Evolutionary conservation across 148 eudicot genomes (phyloP), one percentile per base, ranked within the genome.

Genomic region (Silene conica): DNA sequence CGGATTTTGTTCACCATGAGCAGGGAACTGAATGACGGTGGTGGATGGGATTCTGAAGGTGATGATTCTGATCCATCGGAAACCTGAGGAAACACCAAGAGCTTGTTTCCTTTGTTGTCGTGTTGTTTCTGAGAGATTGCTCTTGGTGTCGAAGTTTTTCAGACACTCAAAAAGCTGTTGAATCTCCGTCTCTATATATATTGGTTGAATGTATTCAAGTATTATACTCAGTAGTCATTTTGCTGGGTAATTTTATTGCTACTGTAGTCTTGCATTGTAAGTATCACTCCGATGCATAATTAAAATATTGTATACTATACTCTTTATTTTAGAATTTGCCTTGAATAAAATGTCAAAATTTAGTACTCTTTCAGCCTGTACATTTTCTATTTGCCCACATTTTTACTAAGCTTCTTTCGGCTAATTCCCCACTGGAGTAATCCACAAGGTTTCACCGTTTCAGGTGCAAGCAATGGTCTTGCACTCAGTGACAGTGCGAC

Each of bases 1-100:
- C 56, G 28, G 2, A 14, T 10, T 11, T 14, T 26, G 72, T 63
- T 54, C 73, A 48, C 21, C 62, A 48, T 78, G 58, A 54, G 15
- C 86, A 88, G 89, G 83, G 86, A 87, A 69, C 76, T 83, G 60
- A 79, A 76, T 26, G 78, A 80, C 59, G 74, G 69, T n/a, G 84
- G 77, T 56, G 85, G 74, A 75, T 74, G 86, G 78, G 75, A 79
- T 34, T 76, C 65, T 13, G 86, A 78, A 31, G 87, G 73, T 56
- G 80, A 83, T 34, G 85, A 82, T 21, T 76, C 75, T 50, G 84
- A 63, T 64, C 41, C 18, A 18, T 60, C 66, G 11, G 76, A 68
- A 74, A n/a, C 79, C 54, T 77, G 70, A 74, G 56, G 66, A 54
- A 34, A 46, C 64, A 46, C 43, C 63, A 22, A 41, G 13, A 11